phyloP scores from a whole-genome alignment of 805 yeast genomes.

The Nakazawaea ishiwadae region DNA sequence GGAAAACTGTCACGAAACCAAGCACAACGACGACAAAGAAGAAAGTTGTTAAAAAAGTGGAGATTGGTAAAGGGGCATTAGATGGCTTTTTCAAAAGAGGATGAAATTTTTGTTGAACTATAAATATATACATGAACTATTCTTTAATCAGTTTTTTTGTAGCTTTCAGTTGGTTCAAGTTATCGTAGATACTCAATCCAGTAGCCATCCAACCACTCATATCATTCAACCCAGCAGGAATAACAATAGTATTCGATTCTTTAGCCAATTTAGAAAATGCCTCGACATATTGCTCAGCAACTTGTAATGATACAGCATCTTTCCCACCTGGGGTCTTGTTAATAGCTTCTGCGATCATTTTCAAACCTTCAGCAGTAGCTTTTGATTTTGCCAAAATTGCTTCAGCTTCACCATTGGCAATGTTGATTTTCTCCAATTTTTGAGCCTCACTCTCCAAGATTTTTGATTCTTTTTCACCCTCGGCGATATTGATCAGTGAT shows the following conservation, averaged over 20 bases:
- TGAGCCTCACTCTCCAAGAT: constrained; percentile 75
- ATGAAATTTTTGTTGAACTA: constrained; percentile 10
- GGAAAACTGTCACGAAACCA: constrained; percentile 19
- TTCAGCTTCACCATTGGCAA: constrained; percentile 72
- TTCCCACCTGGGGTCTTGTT: constrained; percentile 59
- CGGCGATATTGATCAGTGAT: constrained; percentile 76
- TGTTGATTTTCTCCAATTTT: constrained; percentile 56
- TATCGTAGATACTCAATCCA: constrained; percentile 68
- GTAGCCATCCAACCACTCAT: constrained; percentile 70
- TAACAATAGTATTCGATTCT: constrained; percentile 71
- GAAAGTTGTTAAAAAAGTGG: constrained; percentile 37
- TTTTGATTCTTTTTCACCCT: constrained; percentile 68
- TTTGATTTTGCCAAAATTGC: constrained; percentile 59
- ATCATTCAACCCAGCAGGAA: constrained; percentile 75
- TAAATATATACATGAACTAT: not conserved
- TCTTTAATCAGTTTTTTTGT: constrained; percentile 6
- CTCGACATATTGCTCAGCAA: constrained; percentile 79
- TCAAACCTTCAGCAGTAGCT: constrained; percentile 73
- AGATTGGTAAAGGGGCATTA: constrained; percentile 61
- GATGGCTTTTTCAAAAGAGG: constrained; percentile 60
- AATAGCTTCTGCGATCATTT: constrained; percentile 62
- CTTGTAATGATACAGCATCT: constrained; percentile 73
- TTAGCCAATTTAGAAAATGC: constrained; percentile 81
- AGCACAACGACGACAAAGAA: constrained; percentile 20
- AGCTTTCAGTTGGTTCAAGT: constrained; percentile 29